These are phyloP conservation scores for Capillidium rhysosporum DNA, from an alignment of 371 early-diverging fungal genomes.

Conservation along the genomic window DNA sequence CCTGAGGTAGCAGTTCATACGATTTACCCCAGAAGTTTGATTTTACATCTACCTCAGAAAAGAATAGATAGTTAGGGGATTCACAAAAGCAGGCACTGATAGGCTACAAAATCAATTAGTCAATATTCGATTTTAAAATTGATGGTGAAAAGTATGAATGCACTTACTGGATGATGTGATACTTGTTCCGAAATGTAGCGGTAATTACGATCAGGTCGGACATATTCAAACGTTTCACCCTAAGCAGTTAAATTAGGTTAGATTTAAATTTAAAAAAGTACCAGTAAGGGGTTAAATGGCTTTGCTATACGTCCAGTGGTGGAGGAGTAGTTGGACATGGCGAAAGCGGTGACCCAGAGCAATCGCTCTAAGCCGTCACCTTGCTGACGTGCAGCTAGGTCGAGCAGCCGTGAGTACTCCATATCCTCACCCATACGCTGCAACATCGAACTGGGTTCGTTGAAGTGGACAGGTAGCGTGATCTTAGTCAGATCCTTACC, in stretches of 20 bases:
- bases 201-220: constrained; percentile 46
- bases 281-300: constrained; percentile 73
- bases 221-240: constrained; percentile 75
- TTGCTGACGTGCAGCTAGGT: constrained; percentile 33
- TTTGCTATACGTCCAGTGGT: constrained; percentile 56
- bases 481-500: constrained; percentile 71
- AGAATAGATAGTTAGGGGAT: constrained; percentile 48
- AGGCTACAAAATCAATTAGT: no score
- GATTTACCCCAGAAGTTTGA: constrained; percentile 66
- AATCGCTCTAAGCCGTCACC: constrained; percentile 41
- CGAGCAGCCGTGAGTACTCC: constrained; percentile 56
- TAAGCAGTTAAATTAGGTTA: constrained; percentile 4
- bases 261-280: constrained; percentile 4
- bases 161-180: constrained; percentile 52
- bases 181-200: constrained; percentile 72
- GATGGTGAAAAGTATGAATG: no score
- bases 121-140: no score
- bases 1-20: constrained; percentile 52
- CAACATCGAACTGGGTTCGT: constrained; percentile 67
- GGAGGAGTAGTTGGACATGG: constrained; percentile 61
- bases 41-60: constrained; percentile 58
- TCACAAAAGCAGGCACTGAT: constrained; percentile 61
- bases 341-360: constrained; percentile 60
- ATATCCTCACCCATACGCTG: constrained; percentile 68
- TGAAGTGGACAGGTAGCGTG: constrained; percentile 70